Percentiles rank a stretch among this genome's conserved stretches.
phyloP scores from a whole-genome alignment of 2,329 filamentous ascomycete genomes.

The Septoria linicola region DNA sequence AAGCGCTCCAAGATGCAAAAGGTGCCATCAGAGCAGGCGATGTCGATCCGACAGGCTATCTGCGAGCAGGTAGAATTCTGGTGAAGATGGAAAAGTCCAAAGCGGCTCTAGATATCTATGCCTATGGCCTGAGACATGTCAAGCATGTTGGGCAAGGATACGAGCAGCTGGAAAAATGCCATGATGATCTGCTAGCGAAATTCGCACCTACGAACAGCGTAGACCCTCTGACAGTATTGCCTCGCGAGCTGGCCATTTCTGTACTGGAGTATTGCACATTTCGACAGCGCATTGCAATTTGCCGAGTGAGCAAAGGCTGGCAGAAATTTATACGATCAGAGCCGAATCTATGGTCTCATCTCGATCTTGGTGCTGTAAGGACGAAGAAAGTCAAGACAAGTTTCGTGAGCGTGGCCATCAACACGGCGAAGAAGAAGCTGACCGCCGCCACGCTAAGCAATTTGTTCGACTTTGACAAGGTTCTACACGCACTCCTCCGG shows the following conservation, averaged over 20 bases:
- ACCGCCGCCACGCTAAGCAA: conserved; percentile 38
- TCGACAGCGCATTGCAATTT: conserved; percentile 47
- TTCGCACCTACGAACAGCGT: conserved; percentile 45
- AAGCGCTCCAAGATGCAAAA: conserved; percentile 57
- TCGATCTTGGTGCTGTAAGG: conserved; percentile 53
- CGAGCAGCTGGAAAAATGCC: conserved; percentile 38
- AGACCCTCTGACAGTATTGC: conserved; percentile 55
- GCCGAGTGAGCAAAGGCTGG: conserved; percentile 59
- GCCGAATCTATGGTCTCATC: conserved; percentile 51
- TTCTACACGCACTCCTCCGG: conserved; percentile 40
- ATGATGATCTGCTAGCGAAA: conserved; percentile 47
- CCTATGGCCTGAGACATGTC: conserved; percentile 57
- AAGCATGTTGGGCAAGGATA: conserved; percentile 41
- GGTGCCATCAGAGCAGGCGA: conserved; percentile 54
- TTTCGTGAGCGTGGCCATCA: conserved; percentile 47
- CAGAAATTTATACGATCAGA: conserved; percentile 50
- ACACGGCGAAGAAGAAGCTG: conserved; percentile 41
- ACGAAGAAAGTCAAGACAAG: conserved; percentile 41
- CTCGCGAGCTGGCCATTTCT: conserved; percentile 54
- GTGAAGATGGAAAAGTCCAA: conserved; percentile 51
- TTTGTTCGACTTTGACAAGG: conserved; percentile 42
- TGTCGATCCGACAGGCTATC: conserved; percentile 57
- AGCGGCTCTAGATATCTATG: conserved; percentile 58
- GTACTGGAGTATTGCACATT: conserved; percentile 56
- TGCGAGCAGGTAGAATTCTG: conserved; percentile 54